These are phyloP conservation scores for Lichtheimia corymbifera DNA, from an alignment of 371 early-diverging fungal genomes.

Conservation along the genomic window DNA sequence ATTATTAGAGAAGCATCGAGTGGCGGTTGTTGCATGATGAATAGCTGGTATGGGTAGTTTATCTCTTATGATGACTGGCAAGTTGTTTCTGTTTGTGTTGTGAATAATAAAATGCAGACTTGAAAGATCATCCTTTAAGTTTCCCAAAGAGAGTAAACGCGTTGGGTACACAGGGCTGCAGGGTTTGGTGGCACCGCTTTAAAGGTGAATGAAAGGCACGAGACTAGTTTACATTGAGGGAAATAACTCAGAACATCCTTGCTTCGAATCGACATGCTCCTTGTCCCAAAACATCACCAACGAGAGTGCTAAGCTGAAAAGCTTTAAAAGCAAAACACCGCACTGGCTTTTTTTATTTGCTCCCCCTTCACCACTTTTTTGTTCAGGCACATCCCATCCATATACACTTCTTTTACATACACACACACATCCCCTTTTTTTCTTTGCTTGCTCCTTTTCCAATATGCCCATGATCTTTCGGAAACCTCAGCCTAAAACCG, in stretches of 20 bases:
- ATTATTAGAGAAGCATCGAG: constrained; percentile 19
- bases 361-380: background rate
- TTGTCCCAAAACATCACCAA: constrained; percentile 6
- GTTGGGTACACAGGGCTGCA: too few species aligned
- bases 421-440: background rate
- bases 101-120: too few species aligned
- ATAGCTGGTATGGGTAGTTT: background rate
- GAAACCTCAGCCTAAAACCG: constrained; percentile 26
- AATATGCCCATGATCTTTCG: constrained; percentile 19
- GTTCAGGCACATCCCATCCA: background rate
- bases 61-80: too few species aligned
- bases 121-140: too few species aligned
- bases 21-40: constrained; percentile 11
- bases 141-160: too few species aligned
- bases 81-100: too few species aligned
- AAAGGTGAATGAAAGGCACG: too few species aligned
- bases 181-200: too few species aligned
- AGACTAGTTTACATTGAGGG: background rate
- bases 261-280: too few species aligned
- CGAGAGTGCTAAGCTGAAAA: background rate
- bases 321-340: too few species aligned
- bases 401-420: background rate
- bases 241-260: background rate
- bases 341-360: too few species aligned
- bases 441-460: background rate